Conservation (phyloP, 768 basidiomycete species). For the Rhodosporidiobolus sp. region DNA sequence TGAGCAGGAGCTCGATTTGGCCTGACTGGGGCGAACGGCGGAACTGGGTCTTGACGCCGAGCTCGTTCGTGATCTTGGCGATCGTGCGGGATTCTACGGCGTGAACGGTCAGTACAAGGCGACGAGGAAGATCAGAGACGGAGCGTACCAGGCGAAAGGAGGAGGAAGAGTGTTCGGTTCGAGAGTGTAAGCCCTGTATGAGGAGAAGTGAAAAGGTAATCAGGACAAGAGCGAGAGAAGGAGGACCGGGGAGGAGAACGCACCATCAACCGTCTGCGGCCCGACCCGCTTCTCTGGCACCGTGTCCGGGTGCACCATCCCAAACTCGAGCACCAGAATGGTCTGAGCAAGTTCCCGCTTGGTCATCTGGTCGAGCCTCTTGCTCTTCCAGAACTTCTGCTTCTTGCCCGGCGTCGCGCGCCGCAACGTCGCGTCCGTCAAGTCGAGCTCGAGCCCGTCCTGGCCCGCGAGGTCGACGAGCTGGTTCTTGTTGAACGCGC, state of each 20-base stretch:
- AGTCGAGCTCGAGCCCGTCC: constrained; percentile 13
- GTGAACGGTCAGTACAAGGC: neutral
- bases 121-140: neutral
- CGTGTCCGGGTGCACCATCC: constrained; percentile 26
- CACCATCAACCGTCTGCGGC: constrained; percentile 2
- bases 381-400: constrained; percentile 19
- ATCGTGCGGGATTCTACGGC: constrained; percentile 24
- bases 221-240: neutral
- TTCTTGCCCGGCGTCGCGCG: constrained; percentile 13
- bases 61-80: neutral
- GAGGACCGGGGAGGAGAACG: neutral
- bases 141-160: constrained; percentile 30
- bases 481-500: constrained; percentile 31
- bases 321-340: constrained; percentile 23
- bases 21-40: constrained; percentile 6
- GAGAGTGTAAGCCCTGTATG: constrained; percentile 19
- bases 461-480: neutral
- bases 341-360: constrained; percentile 28
- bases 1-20: constrained; percentile 11
- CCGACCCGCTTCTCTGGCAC: neutral
- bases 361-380: constrained; percentile 27
- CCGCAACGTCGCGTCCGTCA: neutral
- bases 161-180: constrained; percentile 31
- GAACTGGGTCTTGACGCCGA: constrained; percentile 22
- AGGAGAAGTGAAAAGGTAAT: neutral